Evolutionary conservation across 805 yeast genomes (phyloP).

Genomic region (Wickerhamomyces kurtzmanii): DNA sequence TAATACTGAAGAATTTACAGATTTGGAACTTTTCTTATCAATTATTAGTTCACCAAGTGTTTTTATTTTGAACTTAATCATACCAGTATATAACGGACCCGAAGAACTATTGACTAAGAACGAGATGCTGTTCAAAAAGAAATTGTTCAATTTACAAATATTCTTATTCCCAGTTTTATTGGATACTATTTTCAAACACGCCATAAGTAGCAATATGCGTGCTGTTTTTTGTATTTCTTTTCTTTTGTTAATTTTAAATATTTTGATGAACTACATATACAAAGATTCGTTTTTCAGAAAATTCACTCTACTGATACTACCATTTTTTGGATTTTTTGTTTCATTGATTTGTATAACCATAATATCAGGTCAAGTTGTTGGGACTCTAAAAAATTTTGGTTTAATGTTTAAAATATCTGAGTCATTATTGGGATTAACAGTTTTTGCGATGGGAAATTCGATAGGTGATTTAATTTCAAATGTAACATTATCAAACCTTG

Average conservation of each 20-base stretch:
- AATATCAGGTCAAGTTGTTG: constrained; percentile 64
- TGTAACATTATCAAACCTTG: constrained; percentile 68
- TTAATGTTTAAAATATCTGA: constrained; percentile 54
- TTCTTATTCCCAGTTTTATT: constrained; percentile 11
- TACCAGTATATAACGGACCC: constrained; percentile 6
- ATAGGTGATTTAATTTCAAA: constrained; percentile 85
- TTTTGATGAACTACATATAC: too few species aligned
- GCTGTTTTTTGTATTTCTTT: too few species aligned
- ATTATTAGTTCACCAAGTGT: constrained; percentile 4
- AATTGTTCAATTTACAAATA: constrained; percentile 20
- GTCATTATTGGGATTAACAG: constrained; percentile 75
- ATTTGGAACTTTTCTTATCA: background rate
- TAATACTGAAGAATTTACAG: too few species aligned
- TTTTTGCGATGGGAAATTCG: constrained; percentile 90
- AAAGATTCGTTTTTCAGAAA: too few species aligned
- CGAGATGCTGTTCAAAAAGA: constrained; percentile 3
- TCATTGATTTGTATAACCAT: constrained; percentile 62
- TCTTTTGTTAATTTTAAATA: too few species aligned
- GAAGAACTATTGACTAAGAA: background rate
- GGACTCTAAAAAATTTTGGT: constrained; percentile 51
- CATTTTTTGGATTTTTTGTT: constrained; percentile 53
- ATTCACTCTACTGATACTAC: too few species aligned
- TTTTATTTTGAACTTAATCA: constrained; percentile 4
- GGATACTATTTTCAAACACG: too few species aligned
- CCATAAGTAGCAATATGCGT: too few species aligned